Percentiles rank a stretch among this genome's conserved stretches.
phyloP scores from a whole-genome alignment of 2,329 filamentous ascomycete species.

The Sordariomycetes sp. region DNA sequence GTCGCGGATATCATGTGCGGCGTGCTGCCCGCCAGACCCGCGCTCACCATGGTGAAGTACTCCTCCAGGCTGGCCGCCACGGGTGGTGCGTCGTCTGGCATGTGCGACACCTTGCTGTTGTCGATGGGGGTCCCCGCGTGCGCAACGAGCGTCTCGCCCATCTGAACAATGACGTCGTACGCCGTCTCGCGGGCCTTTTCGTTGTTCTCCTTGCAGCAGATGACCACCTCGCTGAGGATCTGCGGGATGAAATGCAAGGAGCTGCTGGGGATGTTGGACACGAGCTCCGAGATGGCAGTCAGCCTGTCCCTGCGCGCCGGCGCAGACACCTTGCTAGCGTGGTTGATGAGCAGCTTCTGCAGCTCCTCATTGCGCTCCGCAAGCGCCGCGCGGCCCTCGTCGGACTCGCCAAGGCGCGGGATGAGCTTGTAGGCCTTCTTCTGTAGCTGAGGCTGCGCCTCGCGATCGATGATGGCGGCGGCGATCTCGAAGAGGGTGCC shows the following conservation, averaged over 20 bases:
- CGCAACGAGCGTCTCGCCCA: constrained; percentile 65
- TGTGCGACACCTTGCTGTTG: constrained; percentile 76
- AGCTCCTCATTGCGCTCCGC: constrained; percentile 63
- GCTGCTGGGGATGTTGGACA: constrained; percentile 62
- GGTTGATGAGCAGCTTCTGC: constrained; percentile 66
- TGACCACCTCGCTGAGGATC: constrained; percentile 85
- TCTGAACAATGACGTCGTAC: constrained; percentile 78
- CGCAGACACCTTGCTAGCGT: constrained; percentile 72
- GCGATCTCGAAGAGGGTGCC: constrained; percentile 77
- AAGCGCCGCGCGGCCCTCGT: constrained; percentile 63
- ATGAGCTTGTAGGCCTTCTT: constrained; percentile 99
- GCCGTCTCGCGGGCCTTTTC: constrained; percentile 83
- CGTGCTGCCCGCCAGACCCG: constrained; percentile 80
- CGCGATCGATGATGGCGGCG: constrained; percentile 64
- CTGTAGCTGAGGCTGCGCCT: constrained; percentile 80
- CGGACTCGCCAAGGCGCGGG: constrained; percentile 73
- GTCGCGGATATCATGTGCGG: constrained; percentile 96
- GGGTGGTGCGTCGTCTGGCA: constrained; percentile 66
- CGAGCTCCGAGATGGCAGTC: constrained; percentile 65
- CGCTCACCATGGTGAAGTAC: constrained; percentile 96
- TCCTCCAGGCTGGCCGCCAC: constrained; percentile 79
- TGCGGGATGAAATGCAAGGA: constrained; percentile 89
- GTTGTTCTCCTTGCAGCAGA: constrained; percentile 95
- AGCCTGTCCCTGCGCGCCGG: constrained; percentile 80
- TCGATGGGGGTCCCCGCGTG: constrained; percentile 62